Base-by-base conservation (phyloP, 2,329 filamentous ascomycete species). In the Colletotrichum lindemuthianum region DNA sequence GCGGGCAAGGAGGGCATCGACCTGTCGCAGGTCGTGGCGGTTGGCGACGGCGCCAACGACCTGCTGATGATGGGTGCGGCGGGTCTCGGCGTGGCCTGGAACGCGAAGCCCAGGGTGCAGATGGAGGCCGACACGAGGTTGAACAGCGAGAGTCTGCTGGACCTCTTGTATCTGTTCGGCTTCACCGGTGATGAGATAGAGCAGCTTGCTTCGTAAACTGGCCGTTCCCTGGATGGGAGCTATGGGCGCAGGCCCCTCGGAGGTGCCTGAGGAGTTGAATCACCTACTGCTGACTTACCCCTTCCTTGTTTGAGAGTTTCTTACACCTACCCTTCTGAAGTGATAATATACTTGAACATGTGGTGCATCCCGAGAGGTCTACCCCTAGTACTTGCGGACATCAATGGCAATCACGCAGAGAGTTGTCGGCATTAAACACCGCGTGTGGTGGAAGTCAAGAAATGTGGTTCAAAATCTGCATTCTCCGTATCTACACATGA, bases 31-130 rank as follows among this genome's bases (percentile, higher is more conserved):
- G 86, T 89, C 36, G 80, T 96, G 33, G 91, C 90, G 3, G 87
- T 95, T 0, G 92, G 92, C 5, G 92, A 96, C 75, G 92, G 92
- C 7, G 92, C 92, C 41, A 96, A 96, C 72, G 92, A 96, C 73
- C 76, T 96, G 68, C 81, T 90, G 63, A 96, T 96, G 92, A 88
- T 96, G 83, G 84, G 82, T 8, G 85, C 86, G 51, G 92, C 92
- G 0, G 91, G 91, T 0, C 77, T 95, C 41, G 92, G 92, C 16
- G 88, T 96, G 3, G 92, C 92, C 2, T 94, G 92, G 84, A 92
- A 94, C 72, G 92, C 92, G 9, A 96, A 96, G 81, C 91, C 92
- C 2, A 84, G 88, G 63, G 92, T 96, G 60, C 92, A 96, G 79
- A 86, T 90, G 81, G 87, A 91, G 75, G 92, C 92, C 2, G 87